phyloP scores from a whole-genome alignment of 2,329 filamentous ascomycete genomes.

The Ascochyta clinopodiicola region DNA sequence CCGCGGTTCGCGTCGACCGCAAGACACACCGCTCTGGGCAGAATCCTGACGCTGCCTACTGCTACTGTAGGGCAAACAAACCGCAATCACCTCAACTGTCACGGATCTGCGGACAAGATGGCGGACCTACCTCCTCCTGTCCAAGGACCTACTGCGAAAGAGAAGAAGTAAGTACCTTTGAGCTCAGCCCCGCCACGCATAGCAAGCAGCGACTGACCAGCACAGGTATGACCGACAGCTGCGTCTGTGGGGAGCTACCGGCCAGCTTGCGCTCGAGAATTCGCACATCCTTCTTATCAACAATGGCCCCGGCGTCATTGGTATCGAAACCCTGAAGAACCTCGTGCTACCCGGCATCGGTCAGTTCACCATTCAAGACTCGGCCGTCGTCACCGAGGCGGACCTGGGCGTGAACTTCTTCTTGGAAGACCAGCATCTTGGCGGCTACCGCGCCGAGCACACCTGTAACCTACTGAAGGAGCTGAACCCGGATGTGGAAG shows the following conservation, averaged over 20 bases:
- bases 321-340: conserved; percentile 93
- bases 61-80: conserved; percentile 5
- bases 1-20: background rate
- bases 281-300: conserved; percentile 92
- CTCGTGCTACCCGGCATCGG: conserved; percentile 93
- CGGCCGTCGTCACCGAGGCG: conserved; percentile 74
- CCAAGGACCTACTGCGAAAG: conserved; percentile 52
- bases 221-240: conserved; percentile 87
- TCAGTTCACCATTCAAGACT: conserved; percentile 88
- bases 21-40: conserved; percentile 15
- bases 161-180: conserved; percentile 56
- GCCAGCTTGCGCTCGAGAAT: conserved; percentile 87
- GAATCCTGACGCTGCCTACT: conserved; percentile 17
- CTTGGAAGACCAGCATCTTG: conserved; percentile 78
- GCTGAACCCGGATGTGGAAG: conserved; percentile 90
- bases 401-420: conserved; percentile 98
- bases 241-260: conserved; percentile 90
- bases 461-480: conserved; percentile 80
- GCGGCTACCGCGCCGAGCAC: conserved; percentile 78
- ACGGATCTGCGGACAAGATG: conserved; percentile 29
- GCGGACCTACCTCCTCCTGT: conserved; percentile 48
- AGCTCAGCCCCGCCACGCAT: conserved; percentile 3
- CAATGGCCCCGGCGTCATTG: conserved; percentile 83
- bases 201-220: conserved; percentile 49
- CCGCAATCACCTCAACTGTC: background rate